Conservation (phyloP, 345 rosid genomes). For the Nasturtium officinale region DNA sequence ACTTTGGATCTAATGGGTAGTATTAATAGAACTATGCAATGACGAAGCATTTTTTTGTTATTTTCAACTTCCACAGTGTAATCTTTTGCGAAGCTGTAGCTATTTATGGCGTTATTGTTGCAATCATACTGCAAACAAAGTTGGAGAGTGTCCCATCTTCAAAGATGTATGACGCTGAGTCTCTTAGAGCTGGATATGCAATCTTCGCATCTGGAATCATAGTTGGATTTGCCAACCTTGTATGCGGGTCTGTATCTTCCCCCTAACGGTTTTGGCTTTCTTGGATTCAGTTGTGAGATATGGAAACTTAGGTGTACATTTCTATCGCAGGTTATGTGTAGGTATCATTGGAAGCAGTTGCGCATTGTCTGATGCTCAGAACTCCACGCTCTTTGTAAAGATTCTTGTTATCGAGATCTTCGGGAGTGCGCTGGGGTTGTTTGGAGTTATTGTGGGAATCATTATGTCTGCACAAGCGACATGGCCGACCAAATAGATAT, state of each 20-base stretch:
- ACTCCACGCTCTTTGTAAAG: constrained; percentile 94
- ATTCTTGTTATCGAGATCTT: constrained; percentile 98
- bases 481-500: constrained; percentile 74
- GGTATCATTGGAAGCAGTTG: constrained; percentile 99
- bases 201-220: constrained; percentile 98
- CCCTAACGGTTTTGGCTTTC: constrained; percentile 8
- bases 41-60: constrained; percentile 22
- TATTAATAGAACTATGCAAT: constrained; percentile 1
- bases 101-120: constrained; percentile 96
- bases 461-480: constrained; percentile 99
- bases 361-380: constrained; percentile 96
- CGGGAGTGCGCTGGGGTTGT: constrained; percentile 97
- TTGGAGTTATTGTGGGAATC: constrained; percentile 98
- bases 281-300: background rate
- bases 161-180: constrained; percentile 75
- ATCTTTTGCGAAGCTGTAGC: constrained; percentile 99
- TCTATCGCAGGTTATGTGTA: constrained; percentile 72
- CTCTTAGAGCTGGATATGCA: constrained; percentile 99
- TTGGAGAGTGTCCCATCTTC: constrained; percentile 87
- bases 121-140: constrained; percentile 95
- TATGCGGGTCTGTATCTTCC: constrained; percentile 74
- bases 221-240: constrained; percentile 98
- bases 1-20: background rate
- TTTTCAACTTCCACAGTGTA: constrained; percentile 55
- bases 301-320: constrained; percentile 8